Evolutionary conservation across 495 filamentous ascomycete species (phyloP), one percentile per base, ranked within the genome.

Genomic region (Hypoxylon intermedium): DNA sequence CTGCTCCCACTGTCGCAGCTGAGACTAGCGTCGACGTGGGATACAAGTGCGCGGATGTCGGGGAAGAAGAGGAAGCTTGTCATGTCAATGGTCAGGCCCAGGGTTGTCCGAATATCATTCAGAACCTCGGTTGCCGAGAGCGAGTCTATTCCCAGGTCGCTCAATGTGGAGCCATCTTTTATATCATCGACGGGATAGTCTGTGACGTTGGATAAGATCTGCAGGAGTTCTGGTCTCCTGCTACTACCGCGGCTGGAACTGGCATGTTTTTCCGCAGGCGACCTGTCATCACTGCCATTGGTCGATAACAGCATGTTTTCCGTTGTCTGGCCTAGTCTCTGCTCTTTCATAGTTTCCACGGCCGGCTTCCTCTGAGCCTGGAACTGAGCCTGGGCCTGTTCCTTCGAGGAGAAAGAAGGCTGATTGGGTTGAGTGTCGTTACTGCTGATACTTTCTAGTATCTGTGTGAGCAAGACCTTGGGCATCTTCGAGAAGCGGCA

Each of bases 81-180:
- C 6, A 68, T 34, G 20, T 62, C 58, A 47, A 70, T 70, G 5
- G 15, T 51, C 1, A 63, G 11, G 3, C 43, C 47, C 34, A 68
- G 43, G 7, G 9, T 16, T 15, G 44, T 33, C n/a, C 50, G 31
- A 44, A 69, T 31, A 28, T 64, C 58, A 40, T 55, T 54, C 1
- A 48, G 33, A 1, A 70, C 47, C 31, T 74, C 69, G 9, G 63
- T 69, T 1, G 45, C 58, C 63, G 67, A 48, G 7, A 77, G 52
- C 13, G 75, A 77, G 31, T 76, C 75, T 7, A 77, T 63, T 6
- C 75, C 75, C n/a, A 77, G 63, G 11, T 75, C 72, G 3, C 19
- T 34, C 23, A 68, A 21, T 2, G 38, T 55, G n/a, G 59, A 43
- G 7, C 51, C 30, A 6, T 28, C 21, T 15, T 28, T 36, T 23